Evolutionary conservation across 139 green algal genomes (phyloP).

Genomic region (Pedinophyceae sp.): DNA sequence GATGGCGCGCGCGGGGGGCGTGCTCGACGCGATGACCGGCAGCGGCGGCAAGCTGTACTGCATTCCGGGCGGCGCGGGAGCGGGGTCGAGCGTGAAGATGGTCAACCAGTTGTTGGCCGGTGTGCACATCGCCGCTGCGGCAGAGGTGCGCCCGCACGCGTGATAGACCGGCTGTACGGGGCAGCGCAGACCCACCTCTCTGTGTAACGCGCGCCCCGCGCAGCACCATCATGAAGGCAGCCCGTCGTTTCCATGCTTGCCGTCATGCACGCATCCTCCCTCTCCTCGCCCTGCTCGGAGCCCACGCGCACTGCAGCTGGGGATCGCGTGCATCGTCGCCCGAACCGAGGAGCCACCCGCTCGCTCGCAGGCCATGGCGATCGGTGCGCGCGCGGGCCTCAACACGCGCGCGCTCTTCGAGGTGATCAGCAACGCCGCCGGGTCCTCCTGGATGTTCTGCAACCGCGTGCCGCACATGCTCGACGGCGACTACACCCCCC

Average conservation of each 20-base stretch:
- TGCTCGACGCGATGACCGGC: constrained; percentile 1
- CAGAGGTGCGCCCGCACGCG: too few relatives aligned
- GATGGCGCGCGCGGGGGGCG: background rate
- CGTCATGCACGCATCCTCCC: too few relatives aligned
- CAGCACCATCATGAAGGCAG: too few relatives aligned
- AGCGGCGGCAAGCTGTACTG: background rate
- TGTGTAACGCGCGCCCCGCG: too few relatives aligned
- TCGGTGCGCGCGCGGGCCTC: constrained; percentile 17
- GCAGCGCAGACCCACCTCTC: too few relatives aligned
- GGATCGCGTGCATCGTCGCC: too few relatives aligned
- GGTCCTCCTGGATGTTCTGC: constrained; percentile 14
- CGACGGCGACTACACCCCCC: constrained; percentile 12
- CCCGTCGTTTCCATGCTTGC: too few relatives aligned
- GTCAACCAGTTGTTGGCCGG: constrained; percentile 24
- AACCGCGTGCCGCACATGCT: constrained; percentile 23
- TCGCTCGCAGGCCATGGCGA: constrained; percentile 20
- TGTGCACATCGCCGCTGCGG: constrained; percentile 21
- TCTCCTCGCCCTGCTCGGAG: too few relatives aligned
- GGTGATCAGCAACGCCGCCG: constrained; percentile 17
- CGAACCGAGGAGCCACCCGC: too few relatives aligned
- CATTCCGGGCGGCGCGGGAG: background rate
- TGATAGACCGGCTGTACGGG: too few relatives aligned
- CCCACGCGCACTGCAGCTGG: too few relatives aligned
- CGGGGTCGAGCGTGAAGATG: constrained; percentile 15
- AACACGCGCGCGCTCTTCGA: constrained; percentile 15